Evolutionary conservation across 805 yeast genomes (phyloP).

Genomic region (Ogataea pilisensis): DNA sequence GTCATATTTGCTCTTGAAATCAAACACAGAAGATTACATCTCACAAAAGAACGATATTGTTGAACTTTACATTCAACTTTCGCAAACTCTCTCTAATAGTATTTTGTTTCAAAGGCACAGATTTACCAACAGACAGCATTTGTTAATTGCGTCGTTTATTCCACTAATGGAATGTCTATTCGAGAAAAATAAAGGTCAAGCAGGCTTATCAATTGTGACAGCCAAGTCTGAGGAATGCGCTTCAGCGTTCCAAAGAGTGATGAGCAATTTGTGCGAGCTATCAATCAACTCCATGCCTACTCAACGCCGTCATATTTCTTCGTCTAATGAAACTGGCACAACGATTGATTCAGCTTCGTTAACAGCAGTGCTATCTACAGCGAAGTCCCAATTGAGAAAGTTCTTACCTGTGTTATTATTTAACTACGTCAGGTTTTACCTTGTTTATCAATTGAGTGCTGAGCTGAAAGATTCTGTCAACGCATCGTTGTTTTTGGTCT

Average conservation of each 20-base stretch:
- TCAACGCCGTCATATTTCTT: background rate
- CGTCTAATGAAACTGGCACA: constrained; percentile 26
- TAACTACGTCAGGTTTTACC: constrained; percentile 52
- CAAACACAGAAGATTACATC: background rate
- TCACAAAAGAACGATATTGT: background rate
- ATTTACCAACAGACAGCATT: constrained; percentile 68
- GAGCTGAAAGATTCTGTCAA: constrained; percentile 45
- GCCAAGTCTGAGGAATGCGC: constrained; percentile 36
- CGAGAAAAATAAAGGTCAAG: constrained; percentile 14
- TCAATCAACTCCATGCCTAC: constrained; percentile 28
- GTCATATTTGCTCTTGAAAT: constrained; percentile 6
- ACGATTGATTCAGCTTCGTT: constrained; percentile 32
- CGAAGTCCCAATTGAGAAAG: constrained; percentile 60
- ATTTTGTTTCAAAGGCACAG: constrained; percentile 67
- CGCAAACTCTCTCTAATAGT: constrained; percentile 49
- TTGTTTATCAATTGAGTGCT: constrained; percentile 45
- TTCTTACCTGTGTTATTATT: constrained; percentile 57
- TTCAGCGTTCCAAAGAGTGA: constrained; percentile 48
- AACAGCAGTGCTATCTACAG: constrained; percentile 49
- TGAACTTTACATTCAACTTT: background rate
- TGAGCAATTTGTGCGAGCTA: constrained; percentile 75
- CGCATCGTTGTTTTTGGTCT: constrained; percentile 55
- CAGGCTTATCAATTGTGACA: constrained; percentile 1
- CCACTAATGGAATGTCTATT: constrained; percentile 47
- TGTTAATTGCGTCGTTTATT: constrained; percentile 47